Base-by-base conservation (phyloP, 169 alveolate species). In the Neospora caninum region DNA sequence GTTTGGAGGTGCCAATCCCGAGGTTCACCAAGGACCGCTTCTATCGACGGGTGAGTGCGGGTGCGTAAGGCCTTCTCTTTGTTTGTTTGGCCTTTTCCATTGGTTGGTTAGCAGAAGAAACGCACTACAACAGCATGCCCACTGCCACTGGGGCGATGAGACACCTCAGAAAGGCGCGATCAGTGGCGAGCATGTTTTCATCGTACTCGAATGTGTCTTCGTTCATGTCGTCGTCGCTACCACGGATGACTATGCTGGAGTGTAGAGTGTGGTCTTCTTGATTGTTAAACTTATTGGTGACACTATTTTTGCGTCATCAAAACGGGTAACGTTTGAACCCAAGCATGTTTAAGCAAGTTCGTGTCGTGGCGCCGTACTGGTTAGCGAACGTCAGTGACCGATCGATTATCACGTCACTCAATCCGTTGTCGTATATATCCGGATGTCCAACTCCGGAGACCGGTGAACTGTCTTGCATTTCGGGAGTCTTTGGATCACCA, bases 11-110 rank as follows among this genome's bases (percentile, higher is more conserved):
- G 58, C 89, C 89, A 1, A 41, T 87, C 45, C 95, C 95, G 20
- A 67, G 70, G 53, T 93, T 93, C 73, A 88, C 82, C 31, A 86
- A 58, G 91, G 84, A 53, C 82, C 80, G 95, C 58, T 86, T 84
- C 84, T 38, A 43, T 49, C 73, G 93, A 54, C 69, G 95, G 45
- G 95, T 93, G 45, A 73, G 95, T 41, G 53, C 27, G 39, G 27
- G 86, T 16, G 86, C 27, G 1, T 10, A 10, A 20, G 45, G 43
- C 20, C 38, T 42, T 43, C 16, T 29, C 13, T 45, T 43, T 39
- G 67, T 83, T 45, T 31, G 0, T n/a, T 43, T 64, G n/a, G 73
- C 25, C n/a, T 27, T 29, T 22, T 64, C 73, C 58, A 49, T 4
- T 4, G 58, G 58, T 13, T 49, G 58, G 4, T 49, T 49, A 7